phyloP scores from a whole-genome alignment of 495 filamentous ascomycete genomes.

The Daldinia grandis region DNA sequence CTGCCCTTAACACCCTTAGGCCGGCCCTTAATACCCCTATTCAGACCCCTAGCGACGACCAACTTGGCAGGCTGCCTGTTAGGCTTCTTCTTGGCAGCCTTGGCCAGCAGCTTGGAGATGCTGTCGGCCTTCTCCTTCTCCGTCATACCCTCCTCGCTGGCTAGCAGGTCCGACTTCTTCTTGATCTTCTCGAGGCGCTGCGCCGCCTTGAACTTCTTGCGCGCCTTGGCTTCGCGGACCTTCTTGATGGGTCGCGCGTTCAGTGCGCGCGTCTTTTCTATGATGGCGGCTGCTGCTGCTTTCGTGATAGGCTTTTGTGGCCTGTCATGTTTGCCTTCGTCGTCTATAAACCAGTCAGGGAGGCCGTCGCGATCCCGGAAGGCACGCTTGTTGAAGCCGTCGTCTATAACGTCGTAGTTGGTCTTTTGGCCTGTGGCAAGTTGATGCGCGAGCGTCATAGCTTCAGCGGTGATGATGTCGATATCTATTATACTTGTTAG shows the following conservation, averaged over 20 bases:
- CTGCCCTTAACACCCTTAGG: slow-evolving; percentile 86
- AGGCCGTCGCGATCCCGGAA: slow-evolving; percentile 93
- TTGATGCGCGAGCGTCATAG: slow-evolving; percentile 96
- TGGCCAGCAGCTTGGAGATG: slow-evolving; percentile 82
- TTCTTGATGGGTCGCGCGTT: slow-evolving; percentile 99
- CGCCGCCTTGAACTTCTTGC: slow-evolving; percentile 96
- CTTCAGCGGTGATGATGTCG: slow-evolving; percentile 98
- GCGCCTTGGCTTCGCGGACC: slow-evolving; percentile 91
- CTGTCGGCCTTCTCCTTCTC: slow-evolving; percentile 93
- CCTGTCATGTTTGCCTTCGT: slow-evolving; percentile 84
- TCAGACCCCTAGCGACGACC: slow-evolving; percentile 85
- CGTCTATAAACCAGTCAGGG: slow-evolving; percentile 97
- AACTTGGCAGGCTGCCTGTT: slow-evolving; percentile 79
- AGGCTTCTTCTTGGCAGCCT: slow-evolving; percentile 85
- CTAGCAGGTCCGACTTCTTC: slow-evolving; percentile 90
- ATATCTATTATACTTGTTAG: slow-evolving; percentile 71
- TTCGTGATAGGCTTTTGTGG: slow-evolving; percentile 87
- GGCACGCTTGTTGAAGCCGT: slow-evolving; percentile 89
- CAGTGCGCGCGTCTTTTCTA: slow-evolving; percentile 90
- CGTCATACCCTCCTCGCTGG: slow-evolving; percentile 86
- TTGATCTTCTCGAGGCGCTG: slow-evolving; percentile 89
- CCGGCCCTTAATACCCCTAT: slow-evolving; percentile 74
- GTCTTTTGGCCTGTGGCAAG: slow-evolving; percentile 87
- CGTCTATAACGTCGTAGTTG: slow-evolving; percentile 80
- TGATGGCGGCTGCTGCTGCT: slow-evolving; percentile 89